Conservation (phyloP, 257 asterid genomes). For the Coffea eugenioides region DNA sequence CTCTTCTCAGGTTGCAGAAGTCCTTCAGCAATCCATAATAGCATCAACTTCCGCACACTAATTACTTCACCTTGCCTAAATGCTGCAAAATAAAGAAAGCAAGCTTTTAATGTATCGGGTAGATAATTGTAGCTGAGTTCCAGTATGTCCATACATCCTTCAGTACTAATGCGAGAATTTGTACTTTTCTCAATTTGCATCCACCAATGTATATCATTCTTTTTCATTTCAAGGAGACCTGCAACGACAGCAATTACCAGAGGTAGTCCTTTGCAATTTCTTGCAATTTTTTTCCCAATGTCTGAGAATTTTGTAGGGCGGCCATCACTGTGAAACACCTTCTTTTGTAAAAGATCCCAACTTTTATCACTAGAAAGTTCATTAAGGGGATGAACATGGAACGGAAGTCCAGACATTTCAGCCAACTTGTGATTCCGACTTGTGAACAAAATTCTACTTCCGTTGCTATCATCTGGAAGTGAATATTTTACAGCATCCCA, state of each 20-base stretch:
- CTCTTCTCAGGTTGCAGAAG: background rate
- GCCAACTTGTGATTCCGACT: slow-evolving; percentile 1
- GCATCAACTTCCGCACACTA: background rate
- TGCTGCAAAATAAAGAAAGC: slow-evolving; percentile 15
- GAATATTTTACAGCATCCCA: slow-evolving; percentile 16
- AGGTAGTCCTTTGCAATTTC: slow-evolving; percentile 9
- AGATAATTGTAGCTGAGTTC: background rate
- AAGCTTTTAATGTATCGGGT: slow-evolving; percentile 1
- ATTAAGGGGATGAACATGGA: background rate
- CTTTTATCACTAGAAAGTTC: background rate
- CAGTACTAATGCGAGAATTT: background rate
- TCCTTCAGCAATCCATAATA: slow-evolving; percentile 12
- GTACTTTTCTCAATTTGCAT: background rate
- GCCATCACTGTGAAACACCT: background rate
- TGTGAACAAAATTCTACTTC: slow-evolving; percentile 14
- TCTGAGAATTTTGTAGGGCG: background rate
- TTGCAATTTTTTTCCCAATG: background rate
- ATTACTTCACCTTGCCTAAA: background rate
- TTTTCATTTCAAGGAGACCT: background rate
- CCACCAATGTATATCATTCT: background rate
- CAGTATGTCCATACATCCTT: background rate
- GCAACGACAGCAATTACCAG: slow-evolving; percentile 2
- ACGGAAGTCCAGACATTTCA: background rate
- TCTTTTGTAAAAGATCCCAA: slow-evolving; percentile 15
- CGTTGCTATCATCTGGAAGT: slow-evolving; percentile 1